A percentile compares a stretch with the other conserved stretches of the same genome.
Evolutionary conservation across 441 rosid genomes (phyloP).

Genomic region (Euphorbia schlechtendalii): DNA sequence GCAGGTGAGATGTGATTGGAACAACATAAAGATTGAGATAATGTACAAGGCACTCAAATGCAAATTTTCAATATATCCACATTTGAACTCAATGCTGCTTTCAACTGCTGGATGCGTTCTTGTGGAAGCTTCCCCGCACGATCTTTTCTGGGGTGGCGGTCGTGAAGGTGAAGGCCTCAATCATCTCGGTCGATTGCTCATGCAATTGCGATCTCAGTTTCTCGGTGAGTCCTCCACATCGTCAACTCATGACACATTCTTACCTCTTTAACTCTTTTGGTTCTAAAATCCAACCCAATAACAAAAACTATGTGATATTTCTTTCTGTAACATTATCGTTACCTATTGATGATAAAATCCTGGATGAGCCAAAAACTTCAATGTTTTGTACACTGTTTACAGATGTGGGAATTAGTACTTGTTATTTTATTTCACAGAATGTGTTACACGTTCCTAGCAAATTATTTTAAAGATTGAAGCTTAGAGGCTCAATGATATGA

Average conservation of each 20-base stretch:
- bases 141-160: conserved; percentile 95
- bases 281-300: no score
- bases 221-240: conserved; percentile 39
- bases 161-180: conserved; percentile 92
- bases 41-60: conserved; percentile 75
- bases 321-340: no score
- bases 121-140: conserved; percentile 89
- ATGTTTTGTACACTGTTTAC: no score
- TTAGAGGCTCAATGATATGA: not conserved
- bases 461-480: not conserved
- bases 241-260: conserved; percentile 27
- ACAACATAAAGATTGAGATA: conserved; percentile 55
- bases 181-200: conserved; percentile 45
- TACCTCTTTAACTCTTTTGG: conserved; percentile 18
- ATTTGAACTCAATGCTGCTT: conserved; percentile 65
- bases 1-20: conserved; percentile 88
- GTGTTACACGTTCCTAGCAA: no score
- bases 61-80: conserved; percentile 83
- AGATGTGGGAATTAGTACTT: no score
- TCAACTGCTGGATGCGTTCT: conserved; percentile 74
- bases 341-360: no score
- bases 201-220: not conserved
- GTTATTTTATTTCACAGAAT: no score
- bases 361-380: no score
- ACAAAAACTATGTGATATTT: no score